phyloP scores from a whole-genome alignment of 192 early-diverging fungal genomes.

The Mortierella claussenii region DNA sequence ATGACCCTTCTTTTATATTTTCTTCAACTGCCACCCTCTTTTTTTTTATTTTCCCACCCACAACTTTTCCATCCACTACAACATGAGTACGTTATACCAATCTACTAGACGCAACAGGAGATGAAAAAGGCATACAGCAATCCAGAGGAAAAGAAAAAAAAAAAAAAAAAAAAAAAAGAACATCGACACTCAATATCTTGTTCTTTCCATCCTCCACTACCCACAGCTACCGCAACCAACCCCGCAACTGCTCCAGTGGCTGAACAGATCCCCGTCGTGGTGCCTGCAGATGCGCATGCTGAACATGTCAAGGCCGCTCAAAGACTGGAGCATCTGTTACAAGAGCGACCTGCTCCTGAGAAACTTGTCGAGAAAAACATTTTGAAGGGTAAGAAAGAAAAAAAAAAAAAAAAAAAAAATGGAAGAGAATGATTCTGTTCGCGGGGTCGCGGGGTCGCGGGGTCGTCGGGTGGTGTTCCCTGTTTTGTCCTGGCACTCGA shows the following conservation, averaged over 20 bases:
- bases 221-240: background rate
- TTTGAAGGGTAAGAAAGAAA: conserved; percentile 38
- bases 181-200: background rate
- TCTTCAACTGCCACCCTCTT: background rate
- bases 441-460: too few relatives aligned
- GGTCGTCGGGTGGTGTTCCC: too few relatives aligned
- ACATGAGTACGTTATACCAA: conserved; percentile 12
- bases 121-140: conserved; percentile 1
- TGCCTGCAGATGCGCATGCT: conserved; percentile 4
- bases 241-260: too few relatives aligned
- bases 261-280: too few relatives aligned
- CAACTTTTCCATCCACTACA: background rate
- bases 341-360: conserved; percentile 55
- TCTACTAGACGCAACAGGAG: too few relatives aligned
- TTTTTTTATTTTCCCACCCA: background rate
- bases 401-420: too few relatives aligned
- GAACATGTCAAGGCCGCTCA: conserved; percentile 16
- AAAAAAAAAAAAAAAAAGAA: background rate
- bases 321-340: conserved; percentile 26
- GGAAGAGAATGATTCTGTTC: too few relatives aligned
- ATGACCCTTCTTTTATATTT: conserved; percentile 3
- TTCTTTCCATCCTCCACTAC: background rate
- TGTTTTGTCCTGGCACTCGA: too few relatives aligned
- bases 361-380: conserved; percentile 68
- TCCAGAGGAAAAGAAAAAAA: background rate